phyloP scores from a whole-genome alignment of 345 rosid species.

The Cardamine chenopodiifolia region DNA sequence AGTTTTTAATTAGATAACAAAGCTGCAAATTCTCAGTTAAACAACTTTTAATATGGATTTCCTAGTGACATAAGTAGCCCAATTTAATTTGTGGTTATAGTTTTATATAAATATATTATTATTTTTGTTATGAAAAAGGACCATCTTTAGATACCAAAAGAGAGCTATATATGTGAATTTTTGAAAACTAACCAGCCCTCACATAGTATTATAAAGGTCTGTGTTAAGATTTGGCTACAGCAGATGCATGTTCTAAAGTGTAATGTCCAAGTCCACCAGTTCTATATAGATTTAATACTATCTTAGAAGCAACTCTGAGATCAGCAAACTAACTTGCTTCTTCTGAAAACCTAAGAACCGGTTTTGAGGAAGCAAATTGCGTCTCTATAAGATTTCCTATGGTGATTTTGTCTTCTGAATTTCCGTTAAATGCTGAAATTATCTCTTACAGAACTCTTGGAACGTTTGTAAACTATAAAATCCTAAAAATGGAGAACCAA shows the following conservation, averaged over 20 bases:
- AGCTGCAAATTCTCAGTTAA: not conserved
- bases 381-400: constrained; percentile 49
- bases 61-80: not conserved
- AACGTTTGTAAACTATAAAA: constrained; percentile 56
- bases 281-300: constrained; percentile 66
- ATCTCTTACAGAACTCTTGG: constrained; percentile 53
- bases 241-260: constrained; percentile 55
- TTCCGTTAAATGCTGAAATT: constrained; percentile 49
- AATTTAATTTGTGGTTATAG: not conserved
- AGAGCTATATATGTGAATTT: too few relatives aligned
- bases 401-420: constrained; percentile 43
- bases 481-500: constrained; percentile 47
- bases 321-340: constrained; percentile 48
- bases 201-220: not conserved
- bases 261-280: constrained; percentile 80
- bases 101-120: too few relatives aligned
- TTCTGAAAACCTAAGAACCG: constrained; percentile 45
- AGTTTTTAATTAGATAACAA: not conserved
- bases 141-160: too few relatives aligned
- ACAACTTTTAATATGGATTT: not conserved
- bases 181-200: not conserved
- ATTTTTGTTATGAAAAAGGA: too few relatives aligned
- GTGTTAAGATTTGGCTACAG: constrained; percentile 8
- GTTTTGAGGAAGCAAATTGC: constrained; percentile 48
- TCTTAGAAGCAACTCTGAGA: constrained; percentile 53